Conservation (phyloP, 495 filamentous ascomycete species). For the Tuber umbilicatum region DNA sequence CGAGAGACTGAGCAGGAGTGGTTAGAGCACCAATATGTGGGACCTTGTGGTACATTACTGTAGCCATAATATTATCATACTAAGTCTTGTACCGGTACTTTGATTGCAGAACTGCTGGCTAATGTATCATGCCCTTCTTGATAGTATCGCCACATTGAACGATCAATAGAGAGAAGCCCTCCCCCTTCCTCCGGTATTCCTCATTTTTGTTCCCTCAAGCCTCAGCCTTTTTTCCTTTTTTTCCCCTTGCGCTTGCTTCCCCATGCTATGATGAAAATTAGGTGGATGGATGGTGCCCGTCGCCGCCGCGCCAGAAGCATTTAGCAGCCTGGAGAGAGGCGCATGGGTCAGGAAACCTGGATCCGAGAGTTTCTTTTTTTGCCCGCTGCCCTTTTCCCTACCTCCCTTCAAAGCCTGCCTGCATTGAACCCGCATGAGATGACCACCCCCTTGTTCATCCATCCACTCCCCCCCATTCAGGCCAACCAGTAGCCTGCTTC, state of each 20-base stretch:
- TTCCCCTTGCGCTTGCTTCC: background rate
- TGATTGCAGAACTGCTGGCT: background rate
- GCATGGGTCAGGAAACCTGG: background rate
- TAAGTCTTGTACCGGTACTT: background rate
- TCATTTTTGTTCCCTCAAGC: background rate
- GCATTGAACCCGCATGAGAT: background rate
- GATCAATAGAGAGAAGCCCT: background rate
- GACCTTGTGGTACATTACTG: background rate
- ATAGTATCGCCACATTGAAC: background rate
- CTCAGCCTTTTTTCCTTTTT: background rate
- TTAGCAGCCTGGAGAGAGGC: background rate
- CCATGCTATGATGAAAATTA: background rate
- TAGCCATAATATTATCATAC: background rate
- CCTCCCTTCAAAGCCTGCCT: background rate
- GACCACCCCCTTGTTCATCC: background rate
- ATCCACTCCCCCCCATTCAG: background rate
- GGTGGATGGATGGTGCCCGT: background rate
- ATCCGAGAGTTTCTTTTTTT: background rate
- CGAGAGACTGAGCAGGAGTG: background rate
- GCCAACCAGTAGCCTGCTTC: background rate
- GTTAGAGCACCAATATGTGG: background rate
- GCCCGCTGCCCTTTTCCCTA: background rate
- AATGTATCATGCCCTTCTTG: background rate
- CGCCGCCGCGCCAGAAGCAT: background rate
- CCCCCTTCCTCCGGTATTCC: background rate